Base-by-base conservation (phyloP, 2,329 filamentous ascomycete genomes). In the Onygenales sp. region DNA sequence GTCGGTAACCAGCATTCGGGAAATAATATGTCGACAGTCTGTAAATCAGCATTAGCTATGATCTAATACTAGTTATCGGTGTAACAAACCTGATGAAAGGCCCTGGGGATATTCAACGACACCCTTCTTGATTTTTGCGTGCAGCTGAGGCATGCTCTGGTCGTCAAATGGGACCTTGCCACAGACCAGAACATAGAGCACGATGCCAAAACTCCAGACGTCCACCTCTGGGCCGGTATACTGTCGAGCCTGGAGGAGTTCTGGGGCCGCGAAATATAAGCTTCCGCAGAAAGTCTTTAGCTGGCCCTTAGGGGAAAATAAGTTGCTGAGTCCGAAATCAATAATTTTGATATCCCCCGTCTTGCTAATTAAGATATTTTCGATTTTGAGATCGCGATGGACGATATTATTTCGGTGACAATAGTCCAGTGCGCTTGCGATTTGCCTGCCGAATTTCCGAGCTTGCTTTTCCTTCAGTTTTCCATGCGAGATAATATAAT, bases 281-380 rank as follows among this genome's bases (percentile, higher is more conserved):
- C 91, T 96, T 46, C 93, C 93, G 64, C 93, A 98, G 65, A 97
- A 98, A 0, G 93, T 98, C 73, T 95, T 96, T 54, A 97, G 79
- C 58, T 94, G 85, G 57, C 81, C 82, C 44, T 85, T 79, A 0
- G 93, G 93, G 6, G 89, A 85, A 70, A 96, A 98, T 4, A 97
- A 81, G 64, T 98, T 98, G 75, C 92, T 97, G 52, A 98, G 77
- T 33, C 92, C 93, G 69, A 98, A 98, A 67, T 98, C 93, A 61
- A 98, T 98, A 63, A 98, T 97, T 69, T 97, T 97, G 72, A 98
- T 98, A 67, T 98, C 93, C 42, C 93, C 93, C 2, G 88, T 96
- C 76, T 97, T 97, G 77, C 90, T 96, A 73, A 98, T 98, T 56
- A 98, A 81, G 52, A 98, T 98, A 67, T 98, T 98, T 70, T 97